A percentile compares a stretch with the other conserved stretches of the same genome.
Conservation (phyloP, 2,329 filamentous ascomycete genomes). For the Calonectria multiphialidica region DNA sequence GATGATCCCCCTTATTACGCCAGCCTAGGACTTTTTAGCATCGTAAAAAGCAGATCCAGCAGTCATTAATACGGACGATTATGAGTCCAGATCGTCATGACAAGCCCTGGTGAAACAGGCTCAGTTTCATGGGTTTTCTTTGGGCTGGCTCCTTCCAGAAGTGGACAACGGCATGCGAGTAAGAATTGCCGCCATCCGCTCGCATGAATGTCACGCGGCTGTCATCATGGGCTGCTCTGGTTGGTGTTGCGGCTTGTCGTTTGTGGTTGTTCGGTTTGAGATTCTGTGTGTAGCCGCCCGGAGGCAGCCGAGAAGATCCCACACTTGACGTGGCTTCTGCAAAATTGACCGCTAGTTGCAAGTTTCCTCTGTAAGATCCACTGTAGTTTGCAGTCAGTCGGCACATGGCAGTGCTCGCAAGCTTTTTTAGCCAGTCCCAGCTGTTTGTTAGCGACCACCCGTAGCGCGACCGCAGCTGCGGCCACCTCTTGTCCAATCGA, state of each 20-base stretch:
- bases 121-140: conserved; percentile 35
- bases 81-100: not conserved
- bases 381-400: not conserved
- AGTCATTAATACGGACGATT: not conserved
- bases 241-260: conserved; percentile 14
- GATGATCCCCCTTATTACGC: conserved; percentile 30
- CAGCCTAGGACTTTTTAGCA: conserved; percentile 5
- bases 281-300: conserved; percentile 35
- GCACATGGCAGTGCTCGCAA: not conserved
- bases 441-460: conserved; percentile 4
- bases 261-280: conserved; percentile 36
- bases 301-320: conserved; percentile 34
- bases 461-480: conserved; percentile 5
- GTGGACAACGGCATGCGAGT: not conserved
- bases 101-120: conserved; percentile 36
- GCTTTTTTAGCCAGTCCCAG: conserved; percentile 16
- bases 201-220: conserved; percentile 2
- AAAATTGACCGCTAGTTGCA: conserved; percentile 17
- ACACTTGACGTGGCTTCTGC: conserved; percentile 33
- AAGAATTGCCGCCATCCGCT: not conserved
- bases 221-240: conserved; percentile 11
- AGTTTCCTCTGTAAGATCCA: conserved; percentile 7
- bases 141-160: conserved; percentile 11
- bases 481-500: conserved; percentile 14
- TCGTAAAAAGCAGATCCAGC: not conserved